phyloP scores from a whole-genome alignment of 169 alveolate species.

The Plasmodium knowlesi region DNA sequence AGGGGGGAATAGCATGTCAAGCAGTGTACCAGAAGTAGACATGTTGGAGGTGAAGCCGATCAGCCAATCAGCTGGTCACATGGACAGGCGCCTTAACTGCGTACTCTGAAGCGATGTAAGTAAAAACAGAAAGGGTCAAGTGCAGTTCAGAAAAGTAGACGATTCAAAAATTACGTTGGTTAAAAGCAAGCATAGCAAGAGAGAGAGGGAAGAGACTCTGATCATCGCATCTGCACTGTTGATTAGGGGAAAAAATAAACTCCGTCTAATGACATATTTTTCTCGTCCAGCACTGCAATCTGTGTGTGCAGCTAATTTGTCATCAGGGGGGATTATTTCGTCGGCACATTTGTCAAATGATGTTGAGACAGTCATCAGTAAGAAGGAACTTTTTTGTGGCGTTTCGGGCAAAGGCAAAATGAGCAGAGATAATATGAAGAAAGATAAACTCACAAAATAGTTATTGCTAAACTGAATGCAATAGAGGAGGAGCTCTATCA shows the following conservation, averaged over 20 bases:
- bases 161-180: slow-evolving; percentile 40
- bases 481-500: slow-evolving; percentile 41
- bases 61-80: background rate
- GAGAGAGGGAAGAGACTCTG: slow-evolving; percentile 60
- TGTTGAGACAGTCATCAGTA: slow-evolving; percentile 42
- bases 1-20: background rate
- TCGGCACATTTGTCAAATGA: slow-evolving; percentile 61
- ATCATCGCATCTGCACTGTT: slow-evolving; percentile 3
- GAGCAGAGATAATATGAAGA: slow-evolving; percentile 44
- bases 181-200: slow-evolving; percentile 39
- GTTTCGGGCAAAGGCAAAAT: slow-evolving; percentile 59
- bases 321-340: slow-evolving; percentile 31
- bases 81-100: background rate
- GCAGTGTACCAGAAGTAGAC: background rate
- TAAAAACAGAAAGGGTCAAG: background rate
- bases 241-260: slow-evolving; percentile 38
- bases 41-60: background rate
- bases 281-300: slow-evolving; percentile 5
- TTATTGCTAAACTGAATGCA: slow-evolving; percentile 38
- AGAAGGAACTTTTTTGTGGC: slow-evolving; percentile 15
- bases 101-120: background rate
- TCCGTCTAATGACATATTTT: slow-evolving; percentile 52
- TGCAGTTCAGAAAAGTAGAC: background rate
- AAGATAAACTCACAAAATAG: slow-evolving; percentile 61
- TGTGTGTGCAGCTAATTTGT: background rate